Percentiles rank a stretch among this genome's conserved stretches.
Conservation (phyloP, 106 monocot species). For the Ottelia alismoides region DNA sequence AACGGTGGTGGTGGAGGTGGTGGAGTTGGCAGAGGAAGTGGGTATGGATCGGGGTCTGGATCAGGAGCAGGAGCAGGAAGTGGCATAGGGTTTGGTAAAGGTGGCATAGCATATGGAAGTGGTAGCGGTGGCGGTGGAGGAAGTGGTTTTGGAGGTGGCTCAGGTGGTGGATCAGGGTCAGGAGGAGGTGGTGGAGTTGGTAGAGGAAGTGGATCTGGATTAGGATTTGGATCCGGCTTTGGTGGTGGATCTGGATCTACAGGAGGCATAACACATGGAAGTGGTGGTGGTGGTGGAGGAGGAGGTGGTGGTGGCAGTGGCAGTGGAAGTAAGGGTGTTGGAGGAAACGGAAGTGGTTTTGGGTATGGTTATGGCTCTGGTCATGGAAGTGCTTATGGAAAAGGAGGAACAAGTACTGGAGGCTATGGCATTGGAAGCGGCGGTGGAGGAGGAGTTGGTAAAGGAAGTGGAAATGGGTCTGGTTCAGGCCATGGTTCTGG, state of each 20-base stretch:
- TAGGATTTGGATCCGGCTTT: neutral
- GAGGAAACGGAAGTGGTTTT: slow-evolving; percentile 5
- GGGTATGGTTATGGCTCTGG: neutral
- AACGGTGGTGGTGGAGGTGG: neutral
- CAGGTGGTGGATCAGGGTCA: slow-evolving; percentile 2
- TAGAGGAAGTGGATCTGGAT: neutral
- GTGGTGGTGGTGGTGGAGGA: neutral
- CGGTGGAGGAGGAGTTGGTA: slow-evolving; percentile 6
- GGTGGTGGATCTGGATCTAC: neutral
- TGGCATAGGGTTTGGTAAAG: too few species aligned
- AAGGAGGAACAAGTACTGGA: slow-evolving; percentile 3
- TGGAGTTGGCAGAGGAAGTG: neutral
- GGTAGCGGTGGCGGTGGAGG: too few species aligned
- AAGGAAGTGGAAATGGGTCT: slow-evolving; percentile 5
- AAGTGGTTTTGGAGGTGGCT: neutral
- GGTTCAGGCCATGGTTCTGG: slow-evolving; percentile 6
- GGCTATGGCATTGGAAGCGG: slow-evolving; percentile 2
- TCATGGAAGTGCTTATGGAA: slow-evolving; percentile 4
- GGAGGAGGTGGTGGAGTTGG: slow-evolving; percentile 3
- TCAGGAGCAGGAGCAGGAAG: neutral
- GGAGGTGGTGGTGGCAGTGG: neutral
- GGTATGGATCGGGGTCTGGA: neutral
- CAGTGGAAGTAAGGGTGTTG: neutral
- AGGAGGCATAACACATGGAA: neutral
- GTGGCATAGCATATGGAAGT: too few species aligned